phyloP scores from a whole-genome alignment of 1,284 basidiomycete species.

The Malassezia globosa region DNA sequence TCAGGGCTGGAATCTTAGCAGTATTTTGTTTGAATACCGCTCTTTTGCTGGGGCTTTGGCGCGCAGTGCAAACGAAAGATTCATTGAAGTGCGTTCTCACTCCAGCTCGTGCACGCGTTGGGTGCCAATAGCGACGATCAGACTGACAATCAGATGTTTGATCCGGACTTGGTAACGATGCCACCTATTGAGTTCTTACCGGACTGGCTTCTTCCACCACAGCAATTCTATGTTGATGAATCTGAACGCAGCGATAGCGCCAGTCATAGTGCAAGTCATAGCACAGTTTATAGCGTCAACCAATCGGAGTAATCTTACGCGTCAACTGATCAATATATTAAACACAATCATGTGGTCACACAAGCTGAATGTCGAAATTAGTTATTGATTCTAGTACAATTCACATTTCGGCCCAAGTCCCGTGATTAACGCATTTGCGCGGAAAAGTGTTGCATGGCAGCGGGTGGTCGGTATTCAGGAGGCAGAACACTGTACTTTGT shows the following conservation, averaged over 20 bases:
- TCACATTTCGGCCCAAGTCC: too few species aligned
- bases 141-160: slow-evolving; percentile 29
- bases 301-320: not conserved
- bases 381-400: too few species aligned
- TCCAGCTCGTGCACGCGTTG: too few species aligned
- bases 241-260: slow-evolving; percentile 18
- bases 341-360: too few species aligned
- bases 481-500: slow-evolving; percentile 6
- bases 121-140: too few species aligned
- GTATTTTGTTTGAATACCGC: slow-evolving; percentile 38
- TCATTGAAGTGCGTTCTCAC: slow-evolving; percentile 25
- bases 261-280: not conserved
- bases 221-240: slow-evolving; percentile 25
- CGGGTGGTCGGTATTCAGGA: slow-evolving; percentile 22
- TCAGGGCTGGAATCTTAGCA: slow-evolving; percentile 41
- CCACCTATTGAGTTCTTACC: slow-evolving; percentile 27
- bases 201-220: slow-evolving; percentile 25
- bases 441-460: slow-evolving; percentile 27
- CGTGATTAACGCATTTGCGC: not conserved
- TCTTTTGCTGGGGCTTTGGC: slow-evolving; percentile 36
- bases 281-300: too few species aligned
- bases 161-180: slow-evolving; percentile 35
- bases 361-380: too few species aligned
- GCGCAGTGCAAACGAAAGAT: slow-evolving; percentile 36
- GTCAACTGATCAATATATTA: not conserved